Conservation (phyloP, 1,284 basidiomycete species). For the Meira nashicola region DNA sequence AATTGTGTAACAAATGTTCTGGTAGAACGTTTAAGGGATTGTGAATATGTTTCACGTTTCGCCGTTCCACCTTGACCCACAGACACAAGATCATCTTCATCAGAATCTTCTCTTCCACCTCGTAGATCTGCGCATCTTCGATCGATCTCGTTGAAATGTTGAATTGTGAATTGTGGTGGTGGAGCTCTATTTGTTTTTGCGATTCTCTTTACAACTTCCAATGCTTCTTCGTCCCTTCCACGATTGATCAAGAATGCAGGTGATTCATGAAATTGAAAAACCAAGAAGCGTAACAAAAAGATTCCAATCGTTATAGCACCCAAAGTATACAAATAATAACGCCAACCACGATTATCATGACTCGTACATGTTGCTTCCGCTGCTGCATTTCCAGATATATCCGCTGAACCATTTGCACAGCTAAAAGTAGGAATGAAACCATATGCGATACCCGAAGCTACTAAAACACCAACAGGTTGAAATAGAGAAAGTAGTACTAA, state of each 20-base stretch:
- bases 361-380: constrained; percentile 23
- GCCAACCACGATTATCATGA: constrained; percentile 45
- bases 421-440: constrained; percentile 38
- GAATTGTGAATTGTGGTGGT: constrained; percentile 52
- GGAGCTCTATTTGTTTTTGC: constrained; percentile 49
- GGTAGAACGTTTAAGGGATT: constrained; percentile 26
- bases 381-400: background rate
- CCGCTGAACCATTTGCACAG: constrained; percentile 18
- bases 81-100: background rate
- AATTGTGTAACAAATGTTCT: constrained; percentile 36
- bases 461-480: constrained; percentile 46
- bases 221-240: constrained; percentile 37
- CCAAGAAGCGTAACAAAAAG: constrained; percentile 45
- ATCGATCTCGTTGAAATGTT: constrained; percentile 54
- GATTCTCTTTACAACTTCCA: constrained; percentile 30
- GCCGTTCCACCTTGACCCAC: background rate
- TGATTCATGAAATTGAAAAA: constrained; percentile 44
- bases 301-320: constrained; percentile 45
- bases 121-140: constrained; percentile 17
- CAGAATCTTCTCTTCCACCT: background rate
- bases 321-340: constrained; percentile 43
- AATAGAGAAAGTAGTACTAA: constrained; percentile 40
- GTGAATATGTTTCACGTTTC: background rate
- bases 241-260: constrained; percentile 42
- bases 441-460: constrained; percentile 42